Conservation (phyloP, 1,284 basidiomycete genomes). For the Ustilago loliicola region DNA sequence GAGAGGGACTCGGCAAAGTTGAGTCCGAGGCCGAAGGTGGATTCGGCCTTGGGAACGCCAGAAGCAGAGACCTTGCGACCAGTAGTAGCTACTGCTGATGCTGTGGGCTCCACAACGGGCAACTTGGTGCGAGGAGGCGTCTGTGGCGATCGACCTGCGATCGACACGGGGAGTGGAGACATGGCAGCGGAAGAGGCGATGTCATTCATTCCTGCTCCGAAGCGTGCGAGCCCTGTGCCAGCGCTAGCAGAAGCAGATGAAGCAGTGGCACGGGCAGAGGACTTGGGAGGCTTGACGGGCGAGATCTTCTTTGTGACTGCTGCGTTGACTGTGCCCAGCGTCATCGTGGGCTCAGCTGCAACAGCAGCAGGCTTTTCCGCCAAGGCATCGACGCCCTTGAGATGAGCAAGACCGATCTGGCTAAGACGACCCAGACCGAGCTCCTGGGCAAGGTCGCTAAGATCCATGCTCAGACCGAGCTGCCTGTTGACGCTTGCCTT, state of each 20-base stretch:
- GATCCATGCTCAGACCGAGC: constrained; percentile 53
- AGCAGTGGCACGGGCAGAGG: constrained; percentile 30
- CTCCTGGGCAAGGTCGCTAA: constrained; percentile 52
- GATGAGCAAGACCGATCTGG: constrained; percentile 42
- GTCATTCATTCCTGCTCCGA: constrained; percentile 29
- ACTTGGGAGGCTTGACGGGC: constrained; percentile 53
- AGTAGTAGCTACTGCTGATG: not conserved
- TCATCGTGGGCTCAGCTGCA: not conserved
- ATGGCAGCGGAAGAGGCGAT: constrained; percentile 40
- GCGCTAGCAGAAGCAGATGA: constrained; percentile 9
- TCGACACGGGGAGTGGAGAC: constrained; percentile 49
- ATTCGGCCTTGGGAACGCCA: constrained; percentile 33
- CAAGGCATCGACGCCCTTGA: constrained; percentile 38
- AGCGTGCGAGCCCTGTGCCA: constrained; percentile 21
- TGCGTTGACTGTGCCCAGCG: constrained; percentile 1
- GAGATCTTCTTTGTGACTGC: constrained; percentile 14
- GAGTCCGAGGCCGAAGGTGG: constrained; percentile 49
- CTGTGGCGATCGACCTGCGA: constrained; percentile 51
- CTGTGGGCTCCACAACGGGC: constrained; percentile 18
- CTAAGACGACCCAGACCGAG: constrained; percentile 54
- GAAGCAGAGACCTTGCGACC: constrained; percentile 40
- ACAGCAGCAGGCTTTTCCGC: constrained; percentile 23
- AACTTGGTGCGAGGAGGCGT: constrained; percentile 34
- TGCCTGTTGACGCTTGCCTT: constrained; percentile 25
- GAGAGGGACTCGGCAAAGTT: constrained; percentile 52